A percentile compares a stretch with the other conserved stretches of the same genome.
Evolutionary conservation across 768 basidiomycete species (phyloP).

Genomic region (Dictyophora rubrovolvata): DNA sequence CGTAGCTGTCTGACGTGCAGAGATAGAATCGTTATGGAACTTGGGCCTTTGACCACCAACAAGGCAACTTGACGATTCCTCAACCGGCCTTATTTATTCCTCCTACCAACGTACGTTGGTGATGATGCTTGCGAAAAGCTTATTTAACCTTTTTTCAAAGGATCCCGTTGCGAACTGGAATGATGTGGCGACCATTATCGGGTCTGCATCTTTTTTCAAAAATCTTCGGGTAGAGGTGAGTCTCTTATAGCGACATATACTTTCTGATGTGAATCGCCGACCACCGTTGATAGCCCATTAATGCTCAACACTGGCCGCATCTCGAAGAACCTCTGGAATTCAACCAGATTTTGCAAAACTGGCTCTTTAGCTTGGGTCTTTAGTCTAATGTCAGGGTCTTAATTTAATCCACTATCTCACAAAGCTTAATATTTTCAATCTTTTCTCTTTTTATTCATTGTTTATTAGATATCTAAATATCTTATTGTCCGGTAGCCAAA

Average conservation of each 20-base stretch:
- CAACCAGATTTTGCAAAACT: constrained; percentile 41
- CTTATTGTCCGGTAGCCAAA: too few relatives aligned
- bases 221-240: constrained; percentile 26
- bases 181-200: constrained; percentile 19
- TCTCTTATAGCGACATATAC: not conserved
- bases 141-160: constrained; percentile 13
- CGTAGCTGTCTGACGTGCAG: not conserved
- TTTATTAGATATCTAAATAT: too few relatives aligned
- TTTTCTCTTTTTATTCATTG: too few relatives aligned
- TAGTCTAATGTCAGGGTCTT: not conserved
- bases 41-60: constrained; percentile 28
- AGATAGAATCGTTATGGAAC: constrained; percentile 29
- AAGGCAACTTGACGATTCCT: constrained; percentile 34
- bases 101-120: constrained; percentile 25
- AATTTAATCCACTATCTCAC: too few relatives aligned
- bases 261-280: not conserved
- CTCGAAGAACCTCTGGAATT: constrained; percentile 46
- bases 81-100: constrained; percentile 32
- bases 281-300: constrained; percentile 30
- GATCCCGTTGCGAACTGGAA: constrained; percentile 39
- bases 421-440: too few relatives aligned
- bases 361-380: constrained; percentile 30
- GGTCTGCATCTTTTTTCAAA: constrained; percentile 24
- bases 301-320: constrained; percentile 59
- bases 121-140: not conserved